A percentile compares a stretch with the other conserved stretches of the same genome.
These are phyloP conservation scores for Thermothelomyces thermophilus DNA, from an alignment of 2,329 filamentous ascomycete genomes.

Conservation along the genomic window DNA sequence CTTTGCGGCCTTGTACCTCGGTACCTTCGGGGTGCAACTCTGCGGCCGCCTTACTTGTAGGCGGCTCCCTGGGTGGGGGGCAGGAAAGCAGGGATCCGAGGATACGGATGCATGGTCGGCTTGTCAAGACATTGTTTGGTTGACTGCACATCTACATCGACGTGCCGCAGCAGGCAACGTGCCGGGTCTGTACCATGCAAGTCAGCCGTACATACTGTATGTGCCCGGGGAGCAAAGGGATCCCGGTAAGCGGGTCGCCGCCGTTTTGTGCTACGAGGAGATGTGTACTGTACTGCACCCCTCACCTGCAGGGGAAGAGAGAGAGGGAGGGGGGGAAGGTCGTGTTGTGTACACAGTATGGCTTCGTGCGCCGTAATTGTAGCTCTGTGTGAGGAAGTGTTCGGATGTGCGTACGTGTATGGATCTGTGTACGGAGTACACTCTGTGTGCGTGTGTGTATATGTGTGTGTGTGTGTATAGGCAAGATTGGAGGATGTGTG, in stretches of 20 bases:
- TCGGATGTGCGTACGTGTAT: constrained; percentile 1
- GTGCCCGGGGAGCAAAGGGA: constrained; percentile 18
- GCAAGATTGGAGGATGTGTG: neutral
- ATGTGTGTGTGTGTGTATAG: neutral
- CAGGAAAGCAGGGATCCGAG: constrained; percentile 5
- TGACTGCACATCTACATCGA: constrained; percentile 15
- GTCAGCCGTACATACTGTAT: constrained; percentile 13
- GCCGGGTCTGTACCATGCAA: constrained; percentile 11
- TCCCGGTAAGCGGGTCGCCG: too few species aligned
- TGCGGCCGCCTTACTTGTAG: constrained; percentile 7
- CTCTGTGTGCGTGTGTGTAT: constrained; percentile 2
- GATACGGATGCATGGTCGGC: constrained; percentile 14
- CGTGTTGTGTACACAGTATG: constrained; percentile 11
- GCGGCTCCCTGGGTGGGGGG: constrained; percentile 9
- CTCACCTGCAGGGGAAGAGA: neutral
- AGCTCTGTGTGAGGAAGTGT: neutral
- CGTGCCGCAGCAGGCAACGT: constrained; percentile 11
- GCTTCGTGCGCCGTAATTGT: constrained; percentile 10
- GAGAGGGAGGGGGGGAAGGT: neutral
- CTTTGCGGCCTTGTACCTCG: constrained; percentile 9
- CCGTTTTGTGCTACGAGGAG: too few species aligned
- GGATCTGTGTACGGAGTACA: neutral
- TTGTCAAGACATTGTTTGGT: constrained; percentile 23
- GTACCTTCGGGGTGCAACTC: constrained; percentile 15
- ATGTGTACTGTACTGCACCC: constrained; percentile 16